Evolutionary conservation across 306 rosid species (phyloP).

Genomic region (Vigna reflexopilosa): DNA sequence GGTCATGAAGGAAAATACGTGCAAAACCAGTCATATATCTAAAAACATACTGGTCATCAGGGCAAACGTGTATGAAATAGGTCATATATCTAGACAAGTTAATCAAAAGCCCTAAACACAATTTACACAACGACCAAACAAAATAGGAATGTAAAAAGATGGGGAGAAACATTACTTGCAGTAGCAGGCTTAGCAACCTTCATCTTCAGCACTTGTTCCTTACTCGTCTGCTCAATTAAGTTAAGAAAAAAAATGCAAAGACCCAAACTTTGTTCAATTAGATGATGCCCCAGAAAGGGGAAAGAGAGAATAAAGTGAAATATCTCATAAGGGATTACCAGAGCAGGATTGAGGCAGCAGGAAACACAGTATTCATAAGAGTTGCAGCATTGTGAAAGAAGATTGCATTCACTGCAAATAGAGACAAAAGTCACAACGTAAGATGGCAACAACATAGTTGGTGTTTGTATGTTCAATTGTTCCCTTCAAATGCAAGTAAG

Average conservation of each 20-base stretch:
- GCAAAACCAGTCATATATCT: not conserved
- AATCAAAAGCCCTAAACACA: constrained; percentile 24
- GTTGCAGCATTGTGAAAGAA: constrained; percentile 82
- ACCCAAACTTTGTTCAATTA: not conserved
- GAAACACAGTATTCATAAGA: constrained; percentile 96
- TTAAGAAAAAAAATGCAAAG: constrained; percentile 13
- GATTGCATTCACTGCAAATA: constrained; percentile 80
- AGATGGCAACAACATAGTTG: not conserved
- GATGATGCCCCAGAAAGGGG: not conserved
- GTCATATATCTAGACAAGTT: constrained; percentile 6
- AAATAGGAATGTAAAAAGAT: constrained; percentile 28
- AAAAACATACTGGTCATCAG: not conserved
- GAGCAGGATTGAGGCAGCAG: constrained; percentile 84
- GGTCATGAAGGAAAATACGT: not conserved
- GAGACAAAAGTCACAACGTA: not conserved
- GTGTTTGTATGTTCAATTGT: not conserved
- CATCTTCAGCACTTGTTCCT: constrained; percentile 64
- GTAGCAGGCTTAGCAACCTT: constrained; percentile 79
- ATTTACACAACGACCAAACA: constrained; percentile 14
- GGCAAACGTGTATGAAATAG: not conserved
- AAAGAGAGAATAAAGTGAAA: constrained; percentile 11
- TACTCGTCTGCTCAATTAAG: constrained; percentile 59
- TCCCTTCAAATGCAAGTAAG: not conserved
- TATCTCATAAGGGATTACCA: constrained; percentile 56
- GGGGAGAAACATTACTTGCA: constrained; percentile 66